Evolutionary conservation across 179 eudicot genomes (phyloP).

Genomic region (Drosera spatulata): DNA sequence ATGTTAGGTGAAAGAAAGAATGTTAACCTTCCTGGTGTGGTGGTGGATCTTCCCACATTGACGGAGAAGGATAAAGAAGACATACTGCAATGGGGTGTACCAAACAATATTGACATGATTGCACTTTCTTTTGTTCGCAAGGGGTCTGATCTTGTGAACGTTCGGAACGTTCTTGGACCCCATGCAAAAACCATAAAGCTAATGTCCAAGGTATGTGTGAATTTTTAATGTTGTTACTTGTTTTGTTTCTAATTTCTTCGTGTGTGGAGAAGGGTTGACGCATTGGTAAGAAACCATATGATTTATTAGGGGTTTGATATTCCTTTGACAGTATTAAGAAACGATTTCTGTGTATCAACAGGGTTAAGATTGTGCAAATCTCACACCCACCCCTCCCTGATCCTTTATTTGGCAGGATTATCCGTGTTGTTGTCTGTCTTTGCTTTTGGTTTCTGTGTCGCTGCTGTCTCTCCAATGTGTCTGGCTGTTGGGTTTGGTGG

Average conservation of each 20-base stretch:
- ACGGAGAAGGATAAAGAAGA: conserved; percentile 40
- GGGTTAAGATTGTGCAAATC: no score
- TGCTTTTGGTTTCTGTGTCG: no score
- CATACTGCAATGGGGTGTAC: conserved; percentile 36
- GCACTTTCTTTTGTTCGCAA: conserved; percentile 38
- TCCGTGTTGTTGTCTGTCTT: no score
- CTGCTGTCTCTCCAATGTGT: no score
- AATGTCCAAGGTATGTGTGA: conserved; percentile 32
- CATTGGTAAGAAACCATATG: no score
- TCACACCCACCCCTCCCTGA: no score
- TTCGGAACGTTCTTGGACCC: conserved; percentile 28
- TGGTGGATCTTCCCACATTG: conserved; percentile 36
- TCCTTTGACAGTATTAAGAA: no score
- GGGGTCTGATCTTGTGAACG: conserved; percentile 42
- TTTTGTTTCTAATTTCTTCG: neutral
- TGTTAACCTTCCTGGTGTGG: conserved; percentile 39
- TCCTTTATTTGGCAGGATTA: no score
- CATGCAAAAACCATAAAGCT: conserved; percentile 29
- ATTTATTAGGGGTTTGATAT: no score
- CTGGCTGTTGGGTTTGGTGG: no score
- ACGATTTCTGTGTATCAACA: no score
- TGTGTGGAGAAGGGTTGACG: no score
- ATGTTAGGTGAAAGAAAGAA: conserved; percentile 31
- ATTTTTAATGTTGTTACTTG: neutral
- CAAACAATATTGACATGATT: conserved; percentile 39